Percentiles rank a stretch among this genome's conserved stretches.
Conservation (phyloP, 139 green algal genomes). For the Chlorella sp. region DNA sequence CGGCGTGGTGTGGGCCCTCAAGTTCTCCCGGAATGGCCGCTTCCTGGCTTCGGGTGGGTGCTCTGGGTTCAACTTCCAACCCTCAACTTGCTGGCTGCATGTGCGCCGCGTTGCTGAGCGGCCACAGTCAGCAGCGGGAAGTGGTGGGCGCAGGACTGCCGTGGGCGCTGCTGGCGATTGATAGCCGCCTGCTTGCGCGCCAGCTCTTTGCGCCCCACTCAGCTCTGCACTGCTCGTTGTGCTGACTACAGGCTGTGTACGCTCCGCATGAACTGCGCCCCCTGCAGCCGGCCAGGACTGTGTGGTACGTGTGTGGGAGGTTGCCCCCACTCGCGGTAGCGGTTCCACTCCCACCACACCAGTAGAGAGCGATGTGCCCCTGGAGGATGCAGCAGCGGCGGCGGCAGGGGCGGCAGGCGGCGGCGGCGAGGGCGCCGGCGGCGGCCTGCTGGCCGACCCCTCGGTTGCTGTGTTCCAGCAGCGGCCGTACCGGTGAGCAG, state of each 20-base stretch:
- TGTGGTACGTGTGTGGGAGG: conserved; percentile 80
- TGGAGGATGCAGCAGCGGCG: conserved; percentile 6
- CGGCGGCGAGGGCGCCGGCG: neutral
- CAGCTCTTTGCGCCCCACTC: too few species aligned
- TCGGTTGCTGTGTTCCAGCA: neutral
- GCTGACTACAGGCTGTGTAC: too few species aligned
- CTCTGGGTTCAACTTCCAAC: too few species aligned
- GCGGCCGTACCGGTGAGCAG: conserved; percentile 19
- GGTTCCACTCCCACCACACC: conserved; percentile 37
- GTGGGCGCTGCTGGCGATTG: too few species aligned
- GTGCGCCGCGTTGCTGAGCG: too few species aligned
- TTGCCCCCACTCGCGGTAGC: conserved; percentile 23
- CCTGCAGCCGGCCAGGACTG: conserved; percentile 84
- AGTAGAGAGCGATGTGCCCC: conserved; percentile 7
- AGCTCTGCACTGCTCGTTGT: too few species aligned
- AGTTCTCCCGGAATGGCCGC: conserved; percentile 75
- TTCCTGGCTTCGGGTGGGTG: conserved; percentile 78
- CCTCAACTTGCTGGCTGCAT: too few species aligned
- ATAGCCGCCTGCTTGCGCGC: too few species aligned
- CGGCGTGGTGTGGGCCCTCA: conserved; percentile 82
- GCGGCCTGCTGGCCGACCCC: conserved; percentile 10
- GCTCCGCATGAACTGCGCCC: neutral
- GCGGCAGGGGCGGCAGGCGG: neutral
- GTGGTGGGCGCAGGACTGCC: too few species aligned
- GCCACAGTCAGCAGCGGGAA: too few species aligned